Evolutionary conservation across 805 yeast genomes (phyloP), one percentile per base, ranked within the genome.

Genomic region (Schwanniomyces yamadae): DNA sequence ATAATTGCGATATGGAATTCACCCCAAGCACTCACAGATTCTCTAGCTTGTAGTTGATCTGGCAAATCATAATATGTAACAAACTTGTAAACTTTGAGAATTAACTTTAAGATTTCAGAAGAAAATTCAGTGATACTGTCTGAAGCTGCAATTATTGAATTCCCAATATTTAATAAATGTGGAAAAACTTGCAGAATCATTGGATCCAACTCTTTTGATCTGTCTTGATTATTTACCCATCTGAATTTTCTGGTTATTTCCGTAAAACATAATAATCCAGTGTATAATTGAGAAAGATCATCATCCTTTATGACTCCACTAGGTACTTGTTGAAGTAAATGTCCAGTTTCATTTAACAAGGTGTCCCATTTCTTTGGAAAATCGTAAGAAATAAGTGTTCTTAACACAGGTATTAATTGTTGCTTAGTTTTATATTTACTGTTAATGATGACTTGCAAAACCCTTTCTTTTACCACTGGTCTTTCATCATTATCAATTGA

Each of bases 41-140:
- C 80, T 75, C 38, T 66, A 50, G 29, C 67, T 61, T 67, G 87
- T 81, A 54, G 52, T 14, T 77, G 73, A 2, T 61, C 68, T 2
- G 97, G 95, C 35, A 90, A 60, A 49, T 85, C 90, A 42, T 73
- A 75, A 54, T 73, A 80, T 3, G 91, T 80, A 27, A 80, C 80
- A 55, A 82, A 84, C 56, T 90, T 90, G 69, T 80, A 86, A 39
- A 77, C 70, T 54, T 91, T 91, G 37, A 90, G 61, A 14, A 86
- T 71, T 44, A 82, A 67, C 46, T 84, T 84, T 29, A 87, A 63
- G 69, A 90, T 80, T 45, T 87, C 95, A 13, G 88, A 90, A 6
- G 58, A 43, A 18, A 58, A 43, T 36, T 68, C 74, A 20, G 57
- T 50, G 30, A 61, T 46, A 31, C 46, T 32, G 29, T 39, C 39